Evolutionary conservation across 768 basidiomycete genomes (phyloP).

Genomic region (Lyophyllum shimeji): DNA sequence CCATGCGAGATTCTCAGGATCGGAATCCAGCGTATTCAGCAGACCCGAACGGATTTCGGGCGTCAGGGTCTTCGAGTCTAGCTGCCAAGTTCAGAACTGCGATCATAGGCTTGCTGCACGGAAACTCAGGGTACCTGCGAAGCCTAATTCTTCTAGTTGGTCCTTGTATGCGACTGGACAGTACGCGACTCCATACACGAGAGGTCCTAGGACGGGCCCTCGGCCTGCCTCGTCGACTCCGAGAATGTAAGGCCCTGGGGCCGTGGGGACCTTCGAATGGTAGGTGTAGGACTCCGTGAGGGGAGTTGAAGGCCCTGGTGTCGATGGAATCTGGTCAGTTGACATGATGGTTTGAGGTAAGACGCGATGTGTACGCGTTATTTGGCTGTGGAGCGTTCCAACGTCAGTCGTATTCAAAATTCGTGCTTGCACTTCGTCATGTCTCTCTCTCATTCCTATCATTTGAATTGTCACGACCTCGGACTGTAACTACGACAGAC

Average conservation of each 20-base stretch:
- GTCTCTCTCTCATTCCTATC: no score
- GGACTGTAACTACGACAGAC: no score
- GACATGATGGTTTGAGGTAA: constrained; percentile 4
- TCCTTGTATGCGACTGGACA: constrained; percentile 81
- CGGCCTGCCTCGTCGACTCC: constrained; percentile 99
- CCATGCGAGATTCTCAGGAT: constrained; percentile 75
- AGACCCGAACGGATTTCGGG: constrained; percentile 65
- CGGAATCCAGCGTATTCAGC: constrained; percentile 64
- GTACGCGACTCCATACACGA: constrained; percentile 95
- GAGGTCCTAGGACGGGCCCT: constrained; percentile 92
- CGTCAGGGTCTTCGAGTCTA: constrained; percentile 92
- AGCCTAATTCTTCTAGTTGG: constrained; percentile 76
- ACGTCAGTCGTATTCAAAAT: no score
- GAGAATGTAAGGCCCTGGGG: constrained; percentile 82
- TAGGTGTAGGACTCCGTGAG: constrained; percentile 74
- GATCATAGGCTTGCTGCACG: background rate
- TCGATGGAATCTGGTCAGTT: constrained; percentile 47
- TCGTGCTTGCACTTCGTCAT: no score
- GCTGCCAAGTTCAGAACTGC: background rate
- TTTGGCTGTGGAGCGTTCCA: background rate
- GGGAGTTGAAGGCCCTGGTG: constrained; percentile 54
- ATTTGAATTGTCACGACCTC: no score
- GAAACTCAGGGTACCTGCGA: constrained; percentile 66
- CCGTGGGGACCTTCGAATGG: constrained; percentile 70
- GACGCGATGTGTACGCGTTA: constrained; percentile 22